Conservation (phyloP, 805 yeast genomes). For the Ogataea salicorniae region DNA sequence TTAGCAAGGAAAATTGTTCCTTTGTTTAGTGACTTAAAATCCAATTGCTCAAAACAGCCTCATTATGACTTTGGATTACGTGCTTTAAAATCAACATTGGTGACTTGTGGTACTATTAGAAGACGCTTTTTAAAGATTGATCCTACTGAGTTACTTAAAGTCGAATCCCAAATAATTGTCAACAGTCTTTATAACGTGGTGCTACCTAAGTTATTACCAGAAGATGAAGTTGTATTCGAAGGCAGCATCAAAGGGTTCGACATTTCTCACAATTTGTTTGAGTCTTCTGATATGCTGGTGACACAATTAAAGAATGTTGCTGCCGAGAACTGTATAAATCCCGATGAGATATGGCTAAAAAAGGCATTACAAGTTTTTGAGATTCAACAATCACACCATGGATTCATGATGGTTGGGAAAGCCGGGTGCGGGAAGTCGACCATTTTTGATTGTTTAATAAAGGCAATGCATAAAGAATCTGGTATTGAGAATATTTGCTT, state of each 20-base stretch:
- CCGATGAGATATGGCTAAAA: constrained; percentile 39
- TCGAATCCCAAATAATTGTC: constrained; percentile 35
- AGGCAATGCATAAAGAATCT: constrained; percentile 33
- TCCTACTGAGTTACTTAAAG: not conserved
- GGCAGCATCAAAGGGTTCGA: constrained; percentile 25
- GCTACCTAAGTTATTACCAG: constrained; percentile 57
- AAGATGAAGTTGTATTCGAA: constrained; percentile 44
- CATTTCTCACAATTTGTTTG: not conserved
- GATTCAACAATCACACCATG: constrained; percentile 61
- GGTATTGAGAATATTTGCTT: constrained; percentile 35
- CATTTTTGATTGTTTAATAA: constrained; percentile 44
- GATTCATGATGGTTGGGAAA: constrained; percentile 74
- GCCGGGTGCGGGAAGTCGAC: constrained; percentile 73
- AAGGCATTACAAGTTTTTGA: constrained; percentile 61
- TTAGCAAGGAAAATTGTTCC: constrained; percentile 48
- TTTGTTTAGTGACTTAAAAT: constrained; percentile 45
- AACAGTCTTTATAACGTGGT: constrained; percentile 57
- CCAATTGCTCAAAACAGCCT: constrained; percentile 42
- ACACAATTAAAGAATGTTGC: constrained; percentile 27
- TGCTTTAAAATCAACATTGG: constrained; percentile 64
- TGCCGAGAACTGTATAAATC: constrained; percentile 25
- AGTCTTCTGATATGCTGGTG: constrained; percentile 22
- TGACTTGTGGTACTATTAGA: constrained; percentile 47
- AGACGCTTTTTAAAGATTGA: constrained; percentile 3
- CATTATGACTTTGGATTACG: constrained; percentile 93